These are phyloP conservation scores for Wilhelminamyces savonicus DNA, from an alignment of 805 yeast genomes.

Conservation along the genomic window DNA sequence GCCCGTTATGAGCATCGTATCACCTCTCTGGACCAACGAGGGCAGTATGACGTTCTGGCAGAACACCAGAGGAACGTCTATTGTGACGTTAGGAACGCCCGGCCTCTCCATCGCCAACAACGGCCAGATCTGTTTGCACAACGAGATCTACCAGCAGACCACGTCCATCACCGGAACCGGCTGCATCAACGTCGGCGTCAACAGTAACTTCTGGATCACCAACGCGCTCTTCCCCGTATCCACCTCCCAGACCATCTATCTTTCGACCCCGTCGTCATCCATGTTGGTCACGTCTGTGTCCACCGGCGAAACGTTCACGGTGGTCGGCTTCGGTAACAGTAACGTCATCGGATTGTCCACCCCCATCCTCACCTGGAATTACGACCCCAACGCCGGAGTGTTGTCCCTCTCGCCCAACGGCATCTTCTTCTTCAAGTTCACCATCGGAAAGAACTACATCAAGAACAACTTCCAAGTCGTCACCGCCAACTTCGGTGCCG, in stretches of 20 bases:
- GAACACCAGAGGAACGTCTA: too few relatives aligned
- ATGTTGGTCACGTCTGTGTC: too few relatives aligned
- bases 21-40: too few relatives aligned
- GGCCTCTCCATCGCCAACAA: conserved; percentile 11
- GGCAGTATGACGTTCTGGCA: too few relatives aligned
- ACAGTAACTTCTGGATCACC: too few relatives aligned
- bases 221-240: too few relatives aligned
- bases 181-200: conserved; percentile 9
- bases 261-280: too few relatives aligned
- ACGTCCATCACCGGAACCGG: conserved; percentile 17
- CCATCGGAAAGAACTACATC: conserved; percentile 17
- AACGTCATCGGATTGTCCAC: not conserved
- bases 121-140: conserved; percentile 22
- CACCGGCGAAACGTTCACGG: not conserved
- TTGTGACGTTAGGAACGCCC: conserved; percentile 2
- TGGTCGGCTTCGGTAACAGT: conserved; percentile 1
- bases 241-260: too few relatives aligned
- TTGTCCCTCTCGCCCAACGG: not conserved
- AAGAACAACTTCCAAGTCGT: conserved; percentile 5
- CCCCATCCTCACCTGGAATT: too few relatives aligned
- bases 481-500: conserved; percentile 11
- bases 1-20: too few relatives aligned
- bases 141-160: conserved; percentile 14
- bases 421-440: not conserved
- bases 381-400: too few relatives aligned